Conservation (phyloP, 225 moss, liverwort and hornwort species). For the Ulota crispa region DNA sequence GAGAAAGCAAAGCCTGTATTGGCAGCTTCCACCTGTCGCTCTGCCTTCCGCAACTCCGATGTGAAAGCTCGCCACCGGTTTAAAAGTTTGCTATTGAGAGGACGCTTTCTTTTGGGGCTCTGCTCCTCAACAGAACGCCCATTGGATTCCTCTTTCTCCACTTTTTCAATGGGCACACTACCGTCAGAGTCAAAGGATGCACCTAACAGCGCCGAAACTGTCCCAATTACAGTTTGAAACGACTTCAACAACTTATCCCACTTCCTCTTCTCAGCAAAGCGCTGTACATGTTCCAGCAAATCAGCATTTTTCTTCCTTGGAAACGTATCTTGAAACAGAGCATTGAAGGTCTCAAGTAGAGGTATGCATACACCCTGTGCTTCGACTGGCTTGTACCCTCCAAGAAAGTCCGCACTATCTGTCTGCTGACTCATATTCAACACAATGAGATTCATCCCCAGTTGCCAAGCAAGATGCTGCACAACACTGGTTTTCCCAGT, state of each 20-base stretch:
- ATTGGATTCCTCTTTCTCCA: conserved; percentile 26
- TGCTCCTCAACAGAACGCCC: conserved; percentile 53
- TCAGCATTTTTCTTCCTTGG: conserved; percentile 76
- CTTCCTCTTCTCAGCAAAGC: conserved; percentile 73
- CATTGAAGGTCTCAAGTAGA: conserved; percentile 69
- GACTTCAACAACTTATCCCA: conserved; percentile 87
- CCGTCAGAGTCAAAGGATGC: conserved; percentile 45
- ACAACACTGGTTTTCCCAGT: conserved; percentile 96
- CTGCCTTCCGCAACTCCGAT: conserved; percentile 72
- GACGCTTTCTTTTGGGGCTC: conserved; percentile 71
- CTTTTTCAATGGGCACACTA: conserved; percentile 21
- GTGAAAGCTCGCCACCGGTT: conserved; percentile 77
- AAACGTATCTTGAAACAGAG: conserved; percentile 76
- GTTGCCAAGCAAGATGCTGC: conserved; percentile 87
- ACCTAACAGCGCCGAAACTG: conserved; percentile 61
- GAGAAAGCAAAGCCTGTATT: conserved; percentile 89
- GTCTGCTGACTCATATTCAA: conserved; percentile 98
- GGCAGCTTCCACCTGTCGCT: conserved; percentile 94
- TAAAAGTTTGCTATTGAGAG: conserved; percentile 50
- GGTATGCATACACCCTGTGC: conserved; percentile 91
- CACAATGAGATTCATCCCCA: conserved; percentile 79
- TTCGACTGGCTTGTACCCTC: conserved; percentile 96
- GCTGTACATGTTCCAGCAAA: conserved; percentile 68
- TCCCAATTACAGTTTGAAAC: conserved; percentile 62
- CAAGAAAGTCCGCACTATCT: conserved; percentile 92